Base-by-base conservation (phyloP, 257 asterid species). In the Coffea eugenioides region DNA sequence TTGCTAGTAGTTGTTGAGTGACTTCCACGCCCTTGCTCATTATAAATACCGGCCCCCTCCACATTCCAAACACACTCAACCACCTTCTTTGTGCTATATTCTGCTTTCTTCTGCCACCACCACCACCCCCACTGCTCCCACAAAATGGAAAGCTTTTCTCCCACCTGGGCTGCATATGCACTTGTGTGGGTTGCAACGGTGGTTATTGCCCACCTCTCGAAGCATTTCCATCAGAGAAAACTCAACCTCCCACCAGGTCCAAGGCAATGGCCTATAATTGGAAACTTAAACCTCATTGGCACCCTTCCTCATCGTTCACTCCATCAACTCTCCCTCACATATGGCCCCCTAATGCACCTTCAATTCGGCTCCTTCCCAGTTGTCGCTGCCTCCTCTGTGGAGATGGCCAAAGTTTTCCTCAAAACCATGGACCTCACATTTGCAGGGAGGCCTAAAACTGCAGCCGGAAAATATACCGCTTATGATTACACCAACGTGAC, bases 251-350 rank as follows among this genome's bases (percentile, higher is more conserved):
- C 89, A 11, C 89, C 89, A 0, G 89, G 89, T 0, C 89, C 89
- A 73, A 86, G 79, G 56, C 84, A 87, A 81, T 84, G 87, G 89
- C 89, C 89, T 0, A 69, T 86, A 64, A 81, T 86, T 3, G 87
- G 89, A 52, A 86, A 86, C 77, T 65, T 86, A 14, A 77, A 79
- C 77, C 86, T 79, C 5, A 81, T 86, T 0, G 86, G 86, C 3
- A 5, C 78, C 3, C 87, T 84, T 31, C 83, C 89, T 14, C 89
- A 86, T 52, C 85, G 84, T 0, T 86, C 89, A 12, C 11, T 86
- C 52, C 86, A 86, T 21, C 36, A 83, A 18, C 85, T 86, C 64
- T 79, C 87, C 46, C 65, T 49, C 43, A 84, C 81, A 69, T 78
- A 83, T 18, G 89, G 89, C 12, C 83, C 84, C 27, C 51, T 86